These are phyloP conservation scores for Talaromyces sp. DNA, from an alignment of 2,329 filamentous ascomycete genomes.

Conservation along the genomic window DNA sequence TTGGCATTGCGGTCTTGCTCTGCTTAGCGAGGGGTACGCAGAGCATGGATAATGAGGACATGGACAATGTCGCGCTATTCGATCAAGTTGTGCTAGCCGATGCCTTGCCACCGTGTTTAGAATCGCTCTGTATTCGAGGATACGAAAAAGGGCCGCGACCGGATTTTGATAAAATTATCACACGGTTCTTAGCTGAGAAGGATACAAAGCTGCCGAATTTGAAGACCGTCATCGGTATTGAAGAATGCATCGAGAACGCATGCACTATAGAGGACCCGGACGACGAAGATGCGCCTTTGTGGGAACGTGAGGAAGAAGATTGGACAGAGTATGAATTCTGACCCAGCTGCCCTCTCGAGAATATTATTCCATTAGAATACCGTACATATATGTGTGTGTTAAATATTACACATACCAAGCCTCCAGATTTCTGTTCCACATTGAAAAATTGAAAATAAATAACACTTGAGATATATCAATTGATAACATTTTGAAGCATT, in stretches of 20 bases:
- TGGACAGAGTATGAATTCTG: conserved; percentile 8
- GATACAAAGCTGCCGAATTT: conserved; percentile 1
- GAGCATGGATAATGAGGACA: not conserved
- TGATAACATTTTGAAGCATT: too few species aligned
- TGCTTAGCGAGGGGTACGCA: conserved; percentile 1
- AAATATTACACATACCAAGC: too few species aligned
- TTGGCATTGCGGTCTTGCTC: not conserved
- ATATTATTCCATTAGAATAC: too few species aligned
- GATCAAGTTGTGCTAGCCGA: conserved; percentile 3
- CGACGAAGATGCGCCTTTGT: not conserved
- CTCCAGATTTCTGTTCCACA: too few species aligned
- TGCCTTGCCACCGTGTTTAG: not conserved
- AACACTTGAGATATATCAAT: too few species aligned
- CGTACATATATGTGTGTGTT: too few species aligned
- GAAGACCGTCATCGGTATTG: conserved; percentile 2
- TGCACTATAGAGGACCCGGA: not conserved
- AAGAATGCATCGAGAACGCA: not conserved
- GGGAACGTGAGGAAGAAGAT: conserved; percentile 4
- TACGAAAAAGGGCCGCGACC: not conserved
- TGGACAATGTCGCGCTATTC: not conserved
- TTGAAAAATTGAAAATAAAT: too few species aligned
- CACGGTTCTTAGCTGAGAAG: not conserved
- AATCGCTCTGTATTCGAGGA: conserved; percentile 6
- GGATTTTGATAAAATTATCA: conserved; percentile 1
- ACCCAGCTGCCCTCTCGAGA: not conserved